phyloP scores from a whole-genome alignment of 345 rosid genomes.

The Eucalyptus erythrocorys region DNA sequence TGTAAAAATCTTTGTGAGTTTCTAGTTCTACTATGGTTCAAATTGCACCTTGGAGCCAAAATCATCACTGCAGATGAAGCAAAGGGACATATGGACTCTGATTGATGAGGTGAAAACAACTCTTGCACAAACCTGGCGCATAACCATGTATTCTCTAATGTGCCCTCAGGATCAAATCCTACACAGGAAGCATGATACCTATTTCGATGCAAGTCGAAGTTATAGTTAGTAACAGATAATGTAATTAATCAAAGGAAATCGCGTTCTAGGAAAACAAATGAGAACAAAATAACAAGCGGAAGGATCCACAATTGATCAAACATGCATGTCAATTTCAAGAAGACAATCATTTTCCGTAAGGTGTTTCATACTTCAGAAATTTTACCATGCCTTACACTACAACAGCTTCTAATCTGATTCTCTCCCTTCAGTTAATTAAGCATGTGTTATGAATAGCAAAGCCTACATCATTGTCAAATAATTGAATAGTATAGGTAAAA shows the following conservation, averaged over 20 bases:
- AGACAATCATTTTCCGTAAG: not conserved
- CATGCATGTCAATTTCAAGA: not conserved
- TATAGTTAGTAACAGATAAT: not conserved
- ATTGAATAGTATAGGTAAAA: not conserved
- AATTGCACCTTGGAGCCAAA: not conserved
- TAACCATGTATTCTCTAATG: conserved; percentile 83
- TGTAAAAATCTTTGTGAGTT: no score
- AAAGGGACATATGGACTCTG: not conserved
- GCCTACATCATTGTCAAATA: not conserved
- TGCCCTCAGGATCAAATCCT: conserved; percentile 78
- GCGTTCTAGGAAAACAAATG: not conserved
- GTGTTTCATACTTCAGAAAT: not conserved
- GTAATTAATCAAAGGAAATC: not conserved
- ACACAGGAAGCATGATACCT: conserved; percentile 99
- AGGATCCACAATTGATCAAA: not conserved
- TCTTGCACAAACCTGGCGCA: conserved; percentile 72
- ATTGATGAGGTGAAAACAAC: not conserved
- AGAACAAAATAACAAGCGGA: not conserved
- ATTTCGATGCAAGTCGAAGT: not conserved
- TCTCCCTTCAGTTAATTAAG: not conserved
- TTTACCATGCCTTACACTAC: no score
- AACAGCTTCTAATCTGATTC: no score
- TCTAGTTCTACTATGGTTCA: not conserved
- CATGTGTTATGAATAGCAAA: not conserved
- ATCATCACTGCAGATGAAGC: not conserved